Base-by-base conservation (phyloP, 164 flowering plant species). In the Magnolia changhungtana region DNA sequence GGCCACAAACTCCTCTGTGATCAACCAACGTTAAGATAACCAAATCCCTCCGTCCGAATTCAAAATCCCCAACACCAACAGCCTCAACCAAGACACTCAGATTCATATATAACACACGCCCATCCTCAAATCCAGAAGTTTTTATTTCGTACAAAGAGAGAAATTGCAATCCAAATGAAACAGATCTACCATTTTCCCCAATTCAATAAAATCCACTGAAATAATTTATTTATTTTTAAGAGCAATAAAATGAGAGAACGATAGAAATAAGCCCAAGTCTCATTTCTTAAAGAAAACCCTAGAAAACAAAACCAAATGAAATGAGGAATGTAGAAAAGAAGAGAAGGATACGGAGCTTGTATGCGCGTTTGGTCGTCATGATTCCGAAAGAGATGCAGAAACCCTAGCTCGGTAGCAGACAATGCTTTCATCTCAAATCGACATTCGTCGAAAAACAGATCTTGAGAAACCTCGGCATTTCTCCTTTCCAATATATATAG, bases 1-100 rank as follows among this genome's bases (percentile, higher is more conserved):
- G 1, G 99, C 99, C 72, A 96, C 99, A 81, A 94, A 94, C 81
- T 96, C 99, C 94, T 96, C 99, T 96, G 77, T 13, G 75, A 45
- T 11, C 61, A 63, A 69, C 67, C 16, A 27, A 50, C 31, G 49
- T 74, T 85, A 89, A 88, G 91, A 66, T 10, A 74, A 73, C 74
- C 24, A 69, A 37, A 64, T 29, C 65, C 63, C 66, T 19, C 69
- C 71, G n/a, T 10, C 49, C 63, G 1, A 55, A 64, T 50, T 67
- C 50, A 51, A 21, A 65, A 50, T 9, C 19, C 7, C 19, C 9
- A 11, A 49, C 24, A 61, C 23, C 31, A 31, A 74, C 13, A 29
- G 61, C 55, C 65, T 61, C 64, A 65, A n/a, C 21, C 13, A 8
- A 19, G 51, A 49, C 6, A 8, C 13, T 37, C 50, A 13, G 45